phyloP scores from a whole-genome alignment of 495 filamentous ascomycete genomes.

The Mycothermus thermophilus region DNA sequence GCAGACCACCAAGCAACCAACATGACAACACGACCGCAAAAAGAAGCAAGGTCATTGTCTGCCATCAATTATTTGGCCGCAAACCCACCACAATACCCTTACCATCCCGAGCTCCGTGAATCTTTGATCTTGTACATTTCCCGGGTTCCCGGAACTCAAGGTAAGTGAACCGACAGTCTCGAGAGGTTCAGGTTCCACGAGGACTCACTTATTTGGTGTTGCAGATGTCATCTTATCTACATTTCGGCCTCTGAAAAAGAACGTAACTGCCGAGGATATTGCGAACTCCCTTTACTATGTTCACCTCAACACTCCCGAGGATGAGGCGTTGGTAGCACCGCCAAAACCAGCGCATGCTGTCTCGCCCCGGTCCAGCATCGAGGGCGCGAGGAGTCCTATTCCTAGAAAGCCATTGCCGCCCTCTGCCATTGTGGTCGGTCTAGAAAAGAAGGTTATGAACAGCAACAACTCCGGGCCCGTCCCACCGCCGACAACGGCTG shows the following conservation, averaged over 20 bases:
- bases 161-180: conserved; percentile 30
- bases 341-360: conserved; percentile 25
- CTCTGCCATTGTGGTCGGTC: conserved; percentile 8
- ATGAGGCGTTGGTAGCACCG: conserved; percentile 35
- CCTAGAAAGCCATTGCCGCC: conserved; percentile 31
- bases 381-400: conserved; percentile 30
- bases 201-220: too few species aligned
- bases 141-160: conserved; percentile 77
- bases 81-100: conserved; percentile 70
- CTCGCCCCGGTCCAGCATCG: conserved; percentile 35
- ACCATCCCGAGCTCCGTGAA: conserved; percentile 52
- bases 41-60: conserved; percentile 75
- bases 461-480: too few species aligned
- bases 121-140: conserved; percentile 80
- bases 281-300: conserved; percentile 81
- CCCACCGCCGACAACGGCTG: too few species aligned
- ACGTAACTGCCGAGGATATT: conserved; percentile 77
- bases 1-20: too few species aligned
- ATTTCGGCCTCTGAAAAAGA: conserved; percentile 71
- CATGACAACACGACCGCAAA: conserved; percentile 23
- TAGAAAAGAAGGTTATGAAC: not conserved
- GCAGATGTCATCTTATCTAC: conserved; percentile 90
- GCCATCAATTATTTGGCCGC: conserved; percentile 65
- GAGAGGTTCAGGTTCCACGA: conserved; percentile 4
- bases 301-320: conserved; percentile 56